Evolutionary conservation across 768 basidiomycete genomes (phyloP).

Genomic region (Amanita rubescens): DNA sequence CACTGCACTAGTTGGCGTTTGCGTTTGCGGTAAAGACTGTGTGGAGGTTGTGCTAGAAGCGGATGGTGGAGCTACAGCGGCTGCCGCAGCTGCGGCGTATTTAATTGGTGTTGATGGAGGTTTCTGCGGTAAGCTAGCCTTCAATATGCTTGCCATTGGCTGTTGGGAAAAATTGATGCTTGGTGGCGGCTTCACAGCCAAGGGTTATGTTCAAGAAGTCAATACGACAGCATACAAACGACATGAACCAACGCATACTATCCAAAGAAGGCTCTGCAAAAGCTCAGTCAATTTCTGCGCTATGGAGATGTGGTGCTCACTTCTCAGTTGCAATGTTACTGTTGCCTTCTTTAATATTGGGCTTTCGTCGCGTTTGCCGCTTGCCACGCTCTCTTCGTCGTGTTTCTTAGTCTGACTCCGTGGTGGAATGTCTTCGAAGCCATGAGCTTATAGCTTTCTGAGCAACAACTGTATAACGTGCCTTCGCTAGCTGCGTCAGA

Average conservation of each 20-base stretch:
- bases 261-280: constrained; percentile 63
- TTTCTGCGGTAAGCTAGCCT: constrained; percentile 56
- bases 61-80: constrained; percentile 31
- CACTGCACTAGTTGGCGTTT: background rate
- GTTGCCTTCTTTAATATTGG: constrained; percentile 75
- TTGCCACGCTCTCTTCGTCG: constrained; percentile 71
- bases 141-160: constrained; percentile 68
- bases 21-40: constrained; percentile 2
- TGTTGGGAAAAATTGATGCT: constrained; percentile 78
- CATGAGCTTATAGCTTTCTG: background rate
- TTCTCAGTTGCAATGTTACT: constrained; percentile 56
- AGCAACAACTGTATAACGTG: constrained; percentile 16
- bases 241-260: constrained; percentile 30
- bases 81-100: constrained; percentile 89
- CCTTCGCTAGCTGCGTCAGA: constrained; percentile 74
- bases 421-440: constrained; percentile 46
- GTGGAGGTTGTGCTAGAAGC: constrained; percentile 12
- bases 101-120: constrained; percentile 72
- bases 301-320: constrained; percentile 36
- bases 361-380: constrained; percentile 70
- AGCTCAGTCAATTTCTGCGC: constrained; percentile 6
- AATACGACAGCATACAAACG: constrained; percentile 4
- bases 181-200: constrained; percentile 63
- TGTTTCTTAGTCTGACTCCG: constrained; percentile 68
- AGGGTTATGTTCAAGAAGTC: constrained; percentile 13